These are phyloP conservation scores for Trametes cubensis DNA, from an alignment of 768 basidiomycete genomes.

Conservation along the genomic window DNA sequence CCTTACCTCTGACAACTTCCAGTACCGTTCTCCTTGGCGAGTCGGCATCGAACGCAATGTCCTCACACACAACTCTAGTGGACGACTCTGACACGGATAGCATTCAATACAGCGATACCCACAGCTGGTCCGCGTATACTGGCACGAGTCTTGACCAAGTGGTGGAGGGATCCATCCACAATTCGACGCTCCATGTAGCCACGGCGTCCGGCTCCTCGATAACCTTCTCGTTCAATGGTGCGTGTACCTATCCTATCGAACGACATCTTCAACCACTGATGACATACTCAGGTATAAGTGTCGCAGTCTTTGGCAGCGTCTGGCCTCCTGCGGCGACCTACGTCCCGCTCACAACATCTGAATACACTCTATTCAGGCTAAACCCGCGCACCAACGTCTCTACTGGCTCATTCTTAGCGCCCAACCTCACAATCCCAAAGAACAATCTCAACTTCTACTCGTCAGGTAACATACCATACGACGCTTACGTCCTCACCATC, in stretches of 20 bases:
- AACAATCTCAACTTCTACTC: slow-evolving; percentile 13
- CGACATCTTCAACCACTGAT: neutral
- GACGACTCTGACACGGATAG: neutral
- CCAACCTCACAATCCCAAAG: neutral
- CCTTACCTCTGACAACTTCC: no score
- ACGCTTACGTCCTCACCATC: slow-evolving; percentile 4
- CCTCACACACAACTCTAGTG: neutral
- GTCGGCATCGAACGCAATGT: no score
- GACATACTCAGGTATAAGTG: neutral
- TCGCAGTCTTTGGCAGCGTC: slow-evolving; percentile 5
- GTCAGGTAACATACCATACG: neutral
- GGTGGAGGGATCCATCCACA: neutral
- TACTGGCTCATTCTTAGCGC: neutral
- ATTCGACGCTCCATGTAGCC: neutral
- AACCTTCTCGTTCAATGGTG: neutral
- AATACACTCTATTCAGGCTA: neutral
- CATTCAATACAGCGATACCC: neutral
- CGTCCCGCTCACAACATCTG: neutral
- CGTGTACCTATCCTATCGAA: neutral
- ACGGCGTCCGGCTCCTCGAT: neutral
- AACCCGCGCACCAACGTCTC: neutral
- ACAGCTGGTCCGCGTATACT: neutral
- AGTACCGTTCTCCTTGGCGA: no score
- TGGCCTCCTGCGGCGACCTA: neutral
- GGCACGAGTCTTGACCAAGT: neutral